Conservation (phyloP, 2,329 filamentous ascomycete species). For the Aspergillus tubingensis region DNA sequence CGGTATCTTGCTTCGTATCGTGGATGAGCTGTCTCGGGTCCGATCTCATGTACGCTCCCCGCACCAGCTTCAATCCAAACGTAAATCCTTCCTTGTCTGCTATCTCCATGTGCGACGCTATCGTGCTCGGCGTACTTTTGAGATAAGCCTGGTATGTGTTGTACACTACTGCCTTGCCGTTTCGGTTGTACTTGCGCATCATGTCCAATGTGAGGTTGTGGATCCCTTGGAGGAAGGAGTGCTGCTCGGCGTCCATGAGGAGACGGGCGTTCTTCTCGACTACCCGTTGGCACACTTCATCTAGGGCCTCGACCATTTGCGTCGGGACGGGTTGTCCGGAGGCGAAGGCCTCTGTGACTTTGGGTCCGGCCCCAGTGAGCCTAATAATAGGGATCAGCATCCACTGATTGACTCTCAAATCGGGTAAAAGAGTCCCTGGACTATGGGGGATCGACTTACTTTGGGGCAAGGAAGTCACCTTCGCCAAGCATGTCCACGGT, state of each 20-base stretch:
- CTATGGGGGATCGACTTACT: slow-evolving; percentile 38
- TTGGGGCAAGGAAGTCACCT: slow-evolving; percentile 67
- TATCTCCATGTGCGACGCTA: slow-evolving; percentile 61
- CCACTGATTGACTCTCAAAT: background rate
- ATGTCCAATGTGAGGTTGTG: slow-evolving; percentile 78
- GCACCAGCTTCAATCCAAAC: slow-evolving; percentile 73
- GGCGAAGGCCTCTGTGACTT: background rate
- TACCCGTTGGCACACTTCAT: slow-evolving; percentile 63
- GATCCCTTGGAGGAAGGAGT: slow-evolving; percentile 74
- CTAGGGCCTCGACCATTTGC: slow-evolving; percentile 69
- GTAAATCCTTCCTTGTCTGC: slow-evolving; percentile 64
- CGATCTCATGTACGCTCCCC: slow-evolving; percentile 71
- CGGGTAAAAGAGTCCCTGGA: too few relatives aligned
- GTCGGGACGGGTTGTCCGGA: slow-evolving; percentile 67
- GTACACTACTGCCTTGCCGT: slow-evolving; percentile 69
- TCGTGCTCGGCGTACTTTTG: slow-evolving; percentile 60
- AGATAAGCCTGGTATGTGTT: slow-evolving; percentile 79
- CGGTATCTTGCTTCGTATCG: slow-evolving; percentile 71
- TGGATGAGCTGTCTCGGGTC: slow-evolving; percentile 72
- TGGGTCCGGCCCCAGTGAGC: slow-evolving; percentile 42
- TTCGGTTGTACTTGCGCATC: slow-evolving; percentile 73
- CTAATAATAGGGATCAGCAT: slow-evolving; percentile 25
- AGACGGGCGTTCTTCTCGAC: slow-evolving; percentile 69
- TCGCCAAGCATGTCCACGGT: slow-evolving; percentile 57
- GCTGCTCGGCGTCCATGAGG: slow-evolving; percentile 85